Percentiles rank a stretch among this genome's conserved stretches.
Conservation (phyloP, 75 land plant species). For the Adiantum capillusveneris region DNA sequence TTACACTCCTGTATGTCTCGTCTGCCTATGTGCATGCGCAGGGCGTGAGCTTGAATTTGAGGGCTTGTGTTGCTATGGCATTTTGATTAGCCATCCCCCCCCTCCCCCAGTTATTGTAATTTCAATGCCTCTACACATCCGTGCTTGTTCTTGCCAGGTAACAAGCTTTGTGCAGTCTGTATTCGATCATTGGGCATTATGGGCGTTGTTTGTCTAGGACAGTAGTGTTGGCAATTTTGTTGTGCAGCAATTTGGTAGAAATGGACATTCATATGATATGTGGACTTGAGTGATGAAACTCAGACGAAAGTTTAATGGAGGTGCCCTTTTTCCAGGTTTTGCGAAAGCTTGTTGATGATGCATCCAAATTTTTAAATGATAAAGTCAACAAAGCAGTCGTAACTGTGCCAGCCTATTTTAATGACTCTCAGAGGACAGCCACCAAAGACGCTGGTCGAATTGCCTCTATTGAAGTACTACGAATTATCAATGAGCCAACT, state of each 20-base stretch:
- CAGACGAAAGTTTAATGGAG: neutral
- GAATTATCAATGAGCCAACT: conserved; percentile 82
- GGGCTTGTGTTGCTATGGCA: no score
- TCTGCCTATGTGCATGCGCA: no score
- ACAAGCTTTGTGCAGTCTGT: neutral
- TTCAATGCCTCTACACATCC: no score
- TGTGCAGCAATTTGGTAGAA: neutral
- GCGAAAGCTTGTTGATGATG: conserved; percentile 83
- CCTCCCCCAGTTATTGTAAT: no score
- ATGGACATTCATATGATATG: no score
- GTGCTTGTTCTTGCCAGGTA: neutral
- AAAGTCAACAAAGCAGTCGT: conserved; percentile 80
- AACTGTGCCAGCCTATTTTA: conserved; percentile 74
- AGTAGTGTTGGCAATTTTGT: no score
- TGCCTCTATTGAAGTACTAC: conserved; percentile 76
- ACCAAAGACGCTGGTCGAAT: conserved; percentile 86
- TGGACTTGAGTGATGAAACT: neutral
- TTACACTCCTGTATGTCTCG: neutral
- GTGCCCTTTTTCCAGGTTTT: conserved; percentile 35
- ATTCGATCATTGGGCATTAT: no score
- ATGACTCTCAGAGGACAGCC: conserved; percentile 83
- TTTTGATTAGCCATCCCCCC: no score
- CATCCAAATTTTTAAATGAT: conserved; percentile 70
- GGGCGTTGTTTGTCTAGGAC: neutral
- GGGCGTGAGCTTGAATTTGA: no score